Evolutionary conservation across 2,329 filamentous ascomycete genomes (phyloP).

Genomic region (Colletotrichum falcatum): DNA sequence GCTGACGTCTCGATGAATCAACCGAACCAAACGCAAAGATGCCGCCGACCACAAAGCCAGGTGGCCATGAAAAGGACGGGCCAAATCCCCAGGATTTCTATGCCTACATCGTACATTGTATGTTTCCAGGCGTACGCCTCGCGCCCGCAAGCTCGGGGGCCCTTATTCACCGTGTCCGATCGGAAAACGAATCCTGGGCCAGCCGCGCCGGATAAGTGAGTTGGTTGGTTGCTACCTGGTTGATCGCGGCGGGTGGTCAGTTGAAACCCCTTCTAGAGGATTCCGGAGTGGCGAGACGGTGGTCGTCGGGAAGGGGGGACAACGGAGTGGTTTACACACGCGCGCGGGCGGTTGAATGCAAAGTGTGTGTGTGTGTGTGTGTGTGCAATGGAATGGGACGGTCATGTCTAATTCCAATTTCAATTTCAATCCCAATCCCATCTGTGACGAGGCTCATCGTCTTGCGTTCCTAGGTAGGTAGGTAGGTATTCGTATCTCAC

Average conservation of each 20-base stretch:
- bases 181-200: not conserved
- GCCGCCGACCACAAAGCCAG: not conserved
- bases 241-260: slow-evolving; percentile 11
- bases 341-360: no score
- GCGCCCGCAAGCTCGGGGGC: not conserved
- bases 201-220: not conserved
- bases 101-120: not conserved
- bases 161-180: not conserved
- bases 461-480: no score
- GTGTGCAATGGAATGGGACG: not conserved
- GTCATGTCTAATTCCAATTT: not conserved
- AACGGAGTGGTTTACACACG: not conserved
- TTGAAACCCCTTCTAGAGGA: slow-evolving; percentile 19
- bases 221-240: not conserved
- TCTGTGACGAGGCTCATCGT: not conserved
- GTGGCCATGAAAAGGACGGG: not conserved
- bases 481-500: no score
- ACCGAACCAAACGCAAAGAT: not conserved
- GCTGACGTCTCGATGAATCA: slow-evolving; percentile 14
- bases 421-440: no score
- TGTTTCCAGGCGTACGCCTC: not conserved
- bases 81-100: slow-evolving; percentile 5
- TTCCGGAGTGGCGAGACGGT: slow-evolving; percentile 9
- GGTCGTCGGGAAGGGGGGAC: not conserved
- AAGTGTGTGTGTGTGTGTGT: not conserved